These are phyloP conservation scores for Backusella sp. DNA, from an alignment of 192 early-diverging fungal genomes.

Conservation along the genomic window DNA sequence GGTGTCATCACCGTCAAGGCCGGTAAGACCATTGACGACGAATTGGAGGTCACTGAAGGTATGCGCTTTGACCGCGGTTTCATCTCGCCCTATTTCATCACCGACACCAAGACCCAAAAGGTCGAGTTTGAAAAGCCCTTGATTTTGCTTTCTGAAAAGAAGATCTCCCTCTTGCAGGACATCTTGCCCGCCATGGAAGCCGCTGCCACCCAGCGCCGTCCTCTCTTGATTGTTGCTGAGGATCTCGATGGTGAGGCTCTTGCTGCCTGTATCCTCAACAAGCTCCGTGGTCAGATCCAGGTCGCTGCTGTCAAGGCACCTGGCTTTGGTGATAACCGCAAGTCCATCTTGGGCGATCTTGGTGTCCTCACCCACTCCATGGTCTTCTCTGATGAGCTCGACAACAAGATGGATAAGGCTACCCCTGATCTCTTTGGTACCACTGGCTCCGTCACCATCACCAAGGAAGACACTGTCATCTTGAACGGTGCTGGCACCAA, in stretches of 20 bases:
- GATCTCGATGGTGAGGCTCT: conserved; percentile 79
- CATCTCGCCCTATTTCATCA: conserved; percentile 99
- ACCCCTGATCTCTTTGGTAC: conserved; percentile 90
- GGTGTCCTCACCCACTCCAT: conserved; percentile 94
- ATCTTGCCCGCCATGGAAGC: conserved; percentile 95
- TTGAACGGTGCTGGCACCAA: conserved; percentile 94
- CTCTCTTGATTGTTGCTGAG: conserved; percentile 96
- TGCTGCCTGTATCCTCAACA: conserved; percentile 99
- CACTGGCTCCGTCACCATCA: conserved; percentile 85
- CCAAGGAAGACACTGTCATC: conserved; percentile 99
- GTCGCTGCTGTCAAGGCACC: conserved; percentile 98
- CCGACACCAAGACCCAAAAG: conserved; percentile 97
- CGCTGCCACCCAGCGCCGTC: conserved; percentile 91
- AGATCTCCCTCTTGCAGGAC: conserved; percentile 95
- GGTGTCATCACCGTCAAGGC: conserved; percentile 99
- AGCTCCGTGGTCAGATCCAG: conserved; percentile 95
- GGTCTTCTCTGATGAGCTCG: conserved; percentile 97
- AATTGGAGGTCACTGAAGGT: conserved; percentile 99
- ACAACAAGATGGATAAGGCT: conserved; percentile 95
- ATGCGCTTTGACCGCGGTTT: conserved; percentile 99
- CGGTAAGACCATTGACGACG: conserved; percentile 99
- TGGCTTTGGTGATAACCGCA: conserved; percentile 99
- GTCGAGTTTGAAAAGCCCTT: conserved; percentile 99
- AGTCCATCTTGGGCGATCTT: conserved; percentile 95
- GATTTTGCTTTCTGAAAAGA: conserved; percentile 97